These are phyloP conservation scores for Actinomucor elegans DNA, from an alignment of 371 early-diverging fungal genomes.

Conservation along the genomic window DNA sequence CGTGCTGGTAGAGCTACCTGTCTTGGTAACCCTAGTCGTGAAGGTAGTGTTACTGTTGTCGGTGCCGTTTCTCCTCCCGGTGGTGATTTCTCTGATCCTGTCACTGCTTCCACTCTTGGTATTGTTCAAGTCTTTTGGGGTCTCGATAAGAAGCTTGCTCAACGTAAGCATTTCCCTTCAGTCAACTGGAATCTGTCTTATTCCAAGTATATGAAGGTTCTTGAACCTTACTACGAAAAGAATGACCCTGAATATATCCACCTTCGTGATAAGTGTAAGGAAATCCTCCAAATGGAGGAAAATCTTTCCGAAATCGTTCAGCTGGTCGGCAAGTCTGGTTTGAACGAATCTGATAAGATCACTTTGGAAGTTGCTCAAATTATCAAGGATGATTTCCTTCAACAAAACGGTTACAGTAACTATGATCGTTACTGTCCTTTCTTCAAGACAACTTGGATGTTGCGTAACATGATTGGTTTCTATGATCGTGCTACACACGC, in stretches of 20 bases:
- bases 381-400: slow-evolving; percentile 99
- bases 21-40: slow-evolving; percentile 93
- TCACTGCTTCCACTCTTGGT: slow-evolving; percentile 98
- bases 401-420: slow-evolving; percentile 99
- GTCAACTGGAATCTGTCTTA: slow-evolving; percentile 99
- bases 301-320: slow-evolving; percentile 99
- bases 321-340: slow-evolving; percentile 98
- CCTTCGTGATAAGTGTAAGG: slow-evolving; percentile 94
- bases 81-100: slow-evolving; percentile 99
- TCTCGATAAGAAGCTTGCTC: slow-evolving; percentile 99
- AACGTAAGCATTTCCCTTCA: slow-evolving; percentile 99
- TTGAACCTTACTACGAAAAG: slow-evolving; percentile 96
- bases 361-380: slow-evolving; percentile 97
- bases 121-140: slow-evolving; percentile 99
- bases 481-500: slow-evolving; percentile 93
- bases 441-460: slow-evolving; percentile 98
- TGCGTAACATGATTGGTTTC: slow-evolving; percentile 97
- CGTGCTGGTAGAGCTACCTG: slow-evolving; percentile 98
- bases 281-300: slow-evolving; percentile 99
- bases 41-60: slow-evolving; percentile 98
- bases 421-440: slow-evolving; percentile 99
- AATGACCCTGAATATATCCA: slow-evolving; percentile 93
- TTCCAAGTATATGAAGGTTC: slow-evolving; percentile 98
- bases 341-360: slow-evolving; percentile 99
- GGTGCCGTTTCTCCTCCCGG: slow-evolving; percentile 99